Conservation (phyloP, 2,329 filamentous ascomycete species). For the Calonectria honghensis region DNA sequence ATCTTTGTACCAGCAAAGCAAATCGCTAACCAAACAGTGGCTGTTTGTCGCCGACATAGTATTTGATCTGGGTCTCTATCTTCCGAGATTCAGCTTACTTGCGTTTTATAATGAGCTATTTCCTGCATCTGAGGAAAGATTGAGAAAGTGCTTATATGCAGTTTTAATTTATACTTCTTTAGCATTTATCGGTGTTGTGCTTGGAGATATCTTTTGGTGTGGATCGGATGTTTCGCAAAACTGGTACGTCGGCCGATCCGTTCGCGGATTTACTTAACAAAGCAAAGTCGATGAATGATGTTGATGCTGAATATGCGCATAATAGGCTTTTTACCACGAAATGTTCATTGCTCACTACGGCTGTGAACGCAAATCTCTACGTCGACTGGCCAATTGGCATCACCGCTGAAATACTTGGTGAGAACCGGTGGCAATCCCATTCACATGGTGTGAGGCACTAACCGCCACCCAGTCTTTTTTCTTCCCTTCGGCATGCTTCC, state of each 20-base stretch:
- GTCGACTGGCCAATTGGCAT: constrained; percentile 1
- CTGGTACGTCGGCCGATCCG: not conserved
- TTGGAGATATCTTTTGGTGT: constrained; percentile 2
- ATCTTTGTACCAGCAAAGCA: rapidly evolving
- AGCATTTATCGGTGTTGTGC: not conserved
- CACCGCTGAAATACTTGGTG: not conserved
- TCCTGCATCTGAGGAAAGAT: not conserved
- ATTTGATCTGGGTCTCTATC: constrained; percentile 1
- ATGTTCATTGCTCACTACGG: not conserved
- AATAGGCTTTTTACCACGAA: not conserved
- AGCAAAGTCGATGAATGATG: too few species aligned
- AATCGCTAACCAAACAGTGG: not conserved
- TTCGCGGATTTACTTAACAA: too few species aligned
- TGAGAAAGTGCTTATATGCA: not conserved
- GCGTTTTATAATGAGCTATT: constrained; percentile 14
- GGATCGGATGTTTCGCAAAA: not conserved
- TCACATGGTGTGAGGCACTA: not conserved
- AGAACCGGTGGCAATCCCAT: not conserved
- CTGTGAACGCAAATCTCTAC: not conserved
- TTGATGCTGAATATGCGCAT: not conserved
- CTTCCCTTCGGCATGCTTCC: constrained; percentile 8
- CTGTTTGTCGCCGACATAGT: not conserved
- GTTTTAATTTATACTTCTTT: not conserved
- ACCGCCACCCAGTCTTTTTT: not conserved
- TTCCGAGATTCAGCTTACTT: constrained; percentile 3